Base-by-base conservation (phyloP, 805 yeast species). In the Maudiozyma bulderi region DNA sequence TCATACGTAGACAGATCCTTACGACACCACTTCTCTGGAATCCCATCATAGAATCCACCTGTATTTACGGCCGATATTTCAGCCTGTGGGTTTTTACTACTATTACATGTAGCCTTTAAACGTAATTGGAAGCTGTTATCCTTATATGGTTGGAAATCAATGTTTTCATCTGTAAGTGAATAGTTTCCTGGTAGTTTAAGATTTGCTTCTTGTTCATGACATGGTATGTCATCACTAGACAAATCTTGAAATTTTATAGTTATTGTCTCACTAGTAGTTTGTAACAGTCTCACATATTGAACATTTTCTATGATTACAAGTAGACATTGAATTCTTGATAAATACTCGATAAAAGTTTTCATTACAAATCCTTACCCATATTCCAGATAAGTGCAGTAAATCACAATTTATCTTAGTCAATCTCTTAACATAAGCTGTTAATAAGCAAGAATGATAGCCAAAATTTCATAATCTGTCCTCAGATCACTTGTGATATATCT, bases 251-350 rank as follows among this genome's bases (percentile, higher is more conserved):
- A 35, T 15, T 35, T 15, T 35, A 35, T 35, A 13, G 6, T n/a
- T 35, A 35, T 35, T 8, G 11, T 35, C 6, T 39, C 42, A n/a
- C 20, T 8, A 39, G 11, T 13, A 8, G 20, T 29, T 28, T 39
- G n/a, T 15, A 39, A n/a, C 28, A 39, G 7, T 11, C 8, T 9
- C n/a, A 47, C 38, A 30, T 44, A 39, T n/a, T 46, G 26, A 4
- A 35, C 43, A 28, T 50, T 53, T n/a, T 56, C 57, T 7, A 60
- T 30, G 9, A 54, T 52, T 10, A 59, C 50, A 3, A 57, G 51
- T 5, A 57, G 48, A 28, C 52, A 50, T 3, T 53, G 50, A 39
- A 61, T 52, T 20, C 57, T 48, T 8, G 56, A 52, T 33, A 57
- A 43, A 45, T 52, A 51, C 31, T 50, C 52, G 3, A 47, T 45